Percentiles rank a stretch among this genome's conserved stretches.
Conservation (phyloP, 192 early-diverging fungal genomes). For the Backusella mclennaniae region DNA sequence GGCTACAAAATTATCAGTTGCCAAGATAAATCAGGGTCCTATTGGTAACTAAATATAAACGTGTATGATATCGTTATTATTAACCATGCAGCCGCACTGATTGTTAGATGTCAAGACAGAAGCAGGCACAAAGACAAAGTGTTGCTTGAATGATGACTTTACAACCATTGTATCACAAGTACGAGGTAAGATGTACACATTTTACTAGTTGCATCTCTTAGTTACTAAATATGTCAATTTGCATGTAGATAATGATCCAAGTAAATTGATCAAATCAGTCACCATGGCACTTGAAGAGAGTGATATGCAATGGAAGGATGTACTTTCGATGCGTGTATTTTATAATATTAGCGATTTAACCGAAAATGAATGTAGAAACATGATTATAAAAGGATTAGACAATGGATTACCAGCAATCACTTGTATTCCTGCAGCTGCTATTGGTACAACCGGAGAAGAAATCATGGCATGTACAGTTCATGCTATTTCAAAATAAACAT, state of each 20-base stretch:
- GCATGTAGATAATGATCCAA: neutral
- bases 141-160: neutral
- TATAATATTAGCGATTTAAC: neutral
- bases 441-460: neutral
- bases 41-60: neutral
- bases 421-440: neutral
- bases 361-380: neutral
- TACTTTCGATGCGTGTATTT: conserved; percentile 9
- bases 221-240: neutral
- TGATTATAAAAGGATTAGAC: neutral
- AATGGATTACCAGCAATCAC: neutral
- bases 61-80: neutral
- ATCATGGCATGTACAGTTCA: conserved; percentile 4
- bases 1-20: neutral
- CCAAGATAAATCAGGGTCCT: neutral
- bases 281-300: neutral
- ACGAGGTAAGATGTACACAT: neutral
- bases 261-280: neutral
- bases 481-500: conserved; percentile 1
- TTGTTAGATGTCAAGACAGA: neutral
- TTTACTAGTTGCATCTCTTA: neutral
- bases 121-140: neutral
- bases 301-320: neutral
- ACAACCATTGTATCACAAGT: neutral
- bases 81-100: neutral